These are phyloP conservation scores for Halophytophthora polymorphica DNA, from an alignment of 352 stramenopile species.

Conservation along the genomic window DNA sequence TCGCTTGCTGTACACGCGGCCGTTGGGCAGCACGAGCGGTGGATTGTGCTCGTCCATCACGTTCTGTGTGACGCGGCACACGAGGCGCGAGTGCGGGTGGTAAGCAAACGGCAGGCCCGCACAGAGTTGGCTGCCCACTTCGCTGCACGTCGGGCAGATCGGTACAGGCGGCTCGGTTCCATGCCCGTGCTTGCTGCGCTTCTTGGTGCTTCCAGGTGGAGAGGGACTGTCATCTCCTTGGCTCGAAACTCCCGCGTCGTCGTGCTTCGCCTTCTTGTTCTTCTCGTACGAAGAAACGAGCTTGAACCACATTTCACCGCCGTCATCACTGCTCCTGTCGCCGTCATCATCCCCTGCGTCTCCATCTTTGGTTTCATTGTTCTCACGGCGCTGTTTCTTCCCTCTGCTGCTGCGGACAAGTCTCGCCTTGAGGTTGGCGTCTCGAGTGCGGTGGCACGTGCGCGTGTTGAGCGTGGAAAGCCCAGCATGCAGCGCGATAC, in stretches of 20 bases:
- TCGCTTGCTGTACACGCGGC: slow-evolving; percentile 78
- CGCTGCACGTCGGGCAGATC: slow-evolving; percentile 74
- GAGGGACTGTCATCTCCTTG: slow-evolving; percentile 1
- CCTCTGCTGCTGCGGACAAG: slow-evolving; percentile 17
- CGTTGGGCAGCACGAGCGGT: slow-evolving; percentile 75
- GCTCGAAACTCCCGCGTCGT: slow-evolving; percentile 1
- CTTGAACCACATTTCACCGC: slow-evolving; percentile 24
- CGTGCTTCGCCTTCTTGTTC: slow-evolving; percentile 50
- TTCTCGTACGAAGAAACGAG: slow-evolving; percentile 25
- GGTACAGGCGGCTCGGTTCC: slow-evolving; percentile 28
- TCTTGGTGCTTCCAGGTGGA: slow-evolving; percentile 24
- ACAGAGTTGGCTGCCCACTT: slow-evolving; percentile 62
- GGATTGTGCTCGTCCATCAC: slow-evolving; percentile 88
- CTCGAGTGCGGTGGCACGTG: slow-evolving; percentile 56
- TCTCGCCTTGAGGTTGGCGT: slow-evolving; percentile 34
- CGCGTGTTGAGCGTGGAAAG: slow-evolving; percentile 76
- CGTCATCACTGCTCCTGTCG: slow-evolving; percentile 21
- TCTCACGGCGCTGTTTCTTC: slow-evolving; percentile 17
- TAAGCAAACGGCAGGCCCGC: slow-evolving; percentile 63
- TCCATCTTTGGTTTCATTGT: slow-evolving; percentile 16
- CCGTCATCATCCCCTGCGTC: slow-evolving; percentile 3
- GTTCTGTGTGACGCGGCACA: slow-evolving; percentile 73
- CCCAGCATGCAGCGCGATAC: slow-evolving; percentile 59
- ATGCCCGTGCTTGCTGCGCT: slow-evolving; percentile 22
- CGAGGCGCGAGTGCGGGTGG: slow-evolving; percentile 78